phyloP scores from a whole-genome alignment of 164 flowering plant genomes.

The Magnolia officinalis region DNA sequence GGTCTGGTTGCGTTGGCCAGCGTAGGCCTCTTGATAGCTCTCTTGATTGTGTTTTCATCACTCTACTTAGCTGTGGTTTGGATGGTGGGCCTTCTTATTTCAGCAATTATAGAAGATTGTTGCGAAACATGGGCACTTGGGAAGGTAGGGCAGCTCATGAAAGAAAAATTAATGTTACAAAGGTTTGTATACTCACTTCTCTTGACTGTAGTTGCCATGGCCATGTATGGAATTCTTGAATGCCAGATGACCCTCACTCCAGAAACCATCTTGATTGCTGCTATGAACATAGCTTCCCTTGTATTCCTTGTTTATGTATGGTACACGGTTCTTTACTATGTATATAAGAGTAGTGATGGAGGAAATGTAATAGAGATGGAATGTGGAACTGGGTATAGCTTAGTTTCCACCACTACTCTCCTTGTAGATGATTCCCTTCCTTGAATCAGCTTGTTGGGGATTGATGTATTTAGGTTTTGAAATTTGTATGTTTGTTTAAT shows the following conservation, averaged over 20 bases:
- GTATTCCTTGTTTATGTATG: slow-evolving; percentile 14
- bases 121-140: slow-evolving; percentile 31
- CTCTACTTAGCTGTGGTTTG: slow-evolving; percentile 15
- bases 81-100: slow-evolving; percentile 25
- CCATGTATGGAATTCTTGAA: not conserved
- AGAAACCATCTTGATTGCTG: not conserved
- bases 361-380: slow-evolving; percentile 8
- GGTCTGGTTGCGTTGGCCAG: not conserved
- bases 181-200: slow-evolving; percentile 23
- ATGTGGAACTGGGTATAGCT: not conserved
- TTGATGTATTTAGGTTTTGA: not conserved
- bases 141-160: slow-evolving; percentile 24
- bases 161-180: slow-evolving; percentile 17
- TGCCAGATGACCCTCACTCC: not conserved
- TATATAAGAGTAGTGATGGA: slow-evolving; percentile 31
- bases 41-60: not conserved
- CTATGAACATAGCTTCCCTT: not conserved
- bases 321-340: slow-evolving; percentile 26
- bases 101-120: slow-evolving; percentile 24
- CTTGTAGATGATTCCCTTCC: not conserved
- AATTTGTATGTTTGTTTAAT: too few relatives aligned
- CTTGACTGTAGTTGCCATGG: not conserved
- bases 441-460: not conserved
- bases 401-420: not conserved
- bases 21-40: not conserved